These are phyloP conservation scores for Ascochyta viciae-villosae DNA, from an alignment of 2,329 filamentous ascomycete species.

Conservation along the genomic window DNA sequence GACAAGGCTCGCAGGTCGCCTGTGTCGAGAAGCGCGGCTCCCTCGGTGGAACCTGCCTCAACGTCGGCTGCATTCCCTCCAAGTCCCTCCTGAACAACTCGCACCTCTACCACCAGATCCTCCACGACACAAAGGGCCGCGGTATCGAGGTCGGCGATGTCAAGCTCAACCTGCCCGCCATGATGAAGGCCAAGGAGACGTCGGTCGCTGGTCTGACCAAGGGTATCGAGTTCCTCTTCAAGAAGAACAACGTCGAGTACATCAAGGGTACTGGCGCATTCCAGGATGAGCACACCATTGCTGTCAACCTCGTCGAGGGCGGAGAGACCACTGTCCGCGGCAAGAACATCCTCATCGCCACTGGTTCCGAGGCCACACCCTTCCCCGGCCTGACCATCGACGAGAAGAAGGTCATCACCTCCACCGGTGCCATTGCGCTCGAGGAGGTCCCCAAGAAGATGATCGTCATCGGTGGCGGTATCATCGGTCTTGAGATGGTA, in stretches of 20 bases:
- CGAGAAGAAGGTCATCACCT: constrained; percentile 96
- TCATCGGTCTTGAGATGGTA: constrained; percentile 98
- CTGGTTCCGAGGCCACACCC: constrained; percentile 91
- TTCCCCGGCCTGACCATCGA: constrained; percentile 97
- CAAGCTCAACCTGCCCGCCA: constrained; percentile 89
- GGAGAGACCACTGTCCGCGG: constrained; percentile 85
- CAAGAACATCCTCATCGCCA: constrained; percentile 99
- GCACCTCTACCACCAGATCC: constrained; percentile 94
- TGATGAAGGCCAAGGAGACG: constrained; percentile 99
- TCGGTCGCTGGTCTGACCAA: constrained; percentile 91
- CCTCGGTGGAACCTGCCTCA: constrained; percentile 95
- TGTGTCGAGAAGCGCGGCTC: constrained; percentile 98
- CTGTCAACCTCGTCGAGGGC: constrained; percentile 87
- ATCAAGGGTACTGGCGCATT: constrained; percentile 92
- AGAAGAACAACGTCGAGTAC: constrained; percentile 99
- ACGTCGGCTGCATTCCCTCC: constrained; percentile 98
- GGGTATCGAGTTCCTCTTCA: constrained; percentile 96
- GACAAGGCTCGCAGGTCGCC: constrained; percentile 69
- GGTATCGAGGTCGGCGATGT: constrained; percentile 98
- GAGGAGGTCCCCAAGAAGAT: constrained; percentile 93
- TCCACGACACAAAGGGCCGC: constrained; percentile 95
- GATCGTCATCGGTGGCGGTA: constrained; percentile 96
- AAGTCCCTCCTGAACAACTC: constrained; percentile 99
- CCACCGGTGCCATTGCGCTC: constrained; percentile 90
- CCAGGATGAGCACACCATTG: constrained; percentile 87